Evolutionary conservation across 495 filamentous ascomycete species (phyloP).

Genomic region (Penicillium antarcticum): DNA sequence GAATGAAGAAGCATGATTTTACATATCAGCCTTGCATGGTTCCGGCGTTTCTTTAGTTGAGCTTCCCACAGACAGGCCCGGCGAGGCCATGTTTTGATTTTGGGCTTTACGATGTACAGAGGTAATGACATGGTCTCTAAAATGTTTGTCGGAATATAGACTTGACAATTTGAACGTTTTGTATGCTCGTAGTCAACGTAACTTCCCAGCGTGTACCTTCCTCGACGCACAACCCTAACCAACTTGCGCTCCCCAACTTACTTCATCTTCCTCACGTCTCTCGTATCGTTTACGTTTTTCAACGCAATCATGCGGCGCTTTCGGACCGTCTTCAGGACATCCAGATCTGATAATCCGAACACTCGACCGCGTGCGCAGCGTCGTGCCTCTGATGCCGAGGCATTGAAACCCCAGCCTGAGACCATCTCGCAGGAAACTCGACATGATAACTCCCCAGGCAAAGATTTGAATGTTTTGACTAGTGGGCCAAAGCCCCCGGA

Average conservation of each 20-base stretch:
- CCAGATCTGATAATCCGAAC: constrained; percentile 1
- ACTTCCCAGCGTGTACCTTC: background rate
- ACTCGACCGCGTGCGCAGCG: constrained; percentile 1
- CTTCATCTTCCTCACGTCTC: constrained; percentile 1
- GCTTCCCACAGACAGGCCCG: background rate
- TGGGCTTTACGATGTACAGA: constrained; percentile 24
- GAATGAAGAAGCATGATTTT: constrained; percentile 39
- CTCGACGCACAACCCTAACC: background rate
- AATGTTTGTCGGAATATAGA: constrained; percentile 28
- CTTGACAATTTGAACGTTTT: constrained; percentile 11
- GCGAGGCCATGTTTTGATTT: constrained; percentile 4
- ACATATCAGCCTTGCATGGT: constrained; percentile 37
- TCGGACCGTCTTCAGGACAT: constrained; percentile 9
- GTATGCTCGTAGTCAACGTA: background rate
- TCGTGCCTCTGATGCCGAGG: background rate
- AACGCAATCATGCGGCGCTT: constrained; percentile 13
- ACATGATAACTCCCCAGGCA: background rate
- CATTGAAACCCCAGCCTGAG: constrained; percentile 1
- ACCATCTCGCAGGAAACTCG: background rate
- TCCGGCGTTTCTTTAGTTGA: constrained; percentile 31
- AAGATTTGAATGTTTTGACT: background rate
- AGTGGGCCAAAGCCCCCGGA: background rate
- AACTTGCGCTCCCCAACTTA: background rate
- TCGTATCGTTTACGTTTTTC: constrained; percentile 1
- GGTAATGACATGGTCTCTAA: constrained; percentile 28